A percentile compares a stretch with the other conserved stretches of the same genome.
Conservation (phyloP, 306 rosid genomes). For the Geum urbanum region DNA sequence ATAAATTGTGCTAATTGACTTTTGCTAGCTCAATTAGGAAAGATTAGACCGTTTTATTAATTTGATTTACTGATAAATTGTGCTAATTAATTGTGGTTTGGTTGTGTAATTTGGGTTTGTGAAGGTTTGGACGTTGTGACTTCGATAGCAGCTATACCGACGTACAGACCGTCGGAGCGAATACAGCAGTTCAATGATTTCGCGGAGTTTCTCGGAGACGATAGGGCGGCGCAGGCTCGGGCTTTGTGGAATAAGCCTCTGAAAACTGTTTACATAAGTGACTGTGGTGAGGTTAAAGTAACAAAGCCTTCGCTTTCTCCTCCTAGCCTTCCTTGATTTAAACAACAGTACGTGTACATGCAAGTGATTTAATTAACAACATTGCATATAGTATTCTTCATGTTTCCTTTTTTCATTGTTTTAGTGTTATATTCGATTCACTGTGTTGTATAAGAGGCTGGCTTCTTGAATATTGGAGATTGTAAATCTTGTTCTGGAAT, state of each 20-base stretch:
- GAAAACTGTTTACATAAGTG: constrained; percentile 68
- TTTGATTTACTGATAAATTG: no score
- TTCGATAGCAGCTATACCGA: constrained; percentile 71
- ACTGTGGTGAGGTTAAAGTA: constrained; percentile 80
- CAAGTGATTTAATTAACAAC: neutral
- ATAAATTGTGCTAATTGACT: neutral
- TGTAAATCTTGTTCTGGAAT: neutral
- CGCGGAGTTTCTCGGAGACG: constrained; percentile 80
- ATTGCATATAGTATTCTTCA: neutral
- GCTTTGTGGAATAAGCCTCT: constrained; percentile 79
- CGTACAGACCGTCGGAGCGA: constrained; percentile 68
- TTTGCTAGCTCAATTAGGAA: neutral
- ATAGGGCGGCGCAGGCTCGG: constrained; percentile 86
- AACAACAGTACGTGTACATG: neutral
- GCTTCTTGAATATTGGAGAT: constrained; percentile 1
- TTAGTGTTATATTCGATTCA: neutral
- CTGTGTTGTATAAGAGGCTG: neutral
- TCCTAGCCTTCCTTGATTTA: constrained; percentile 64
- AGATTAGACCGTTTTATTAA: neutral
- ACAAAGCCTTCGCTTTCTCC: constrained; percentile 83
- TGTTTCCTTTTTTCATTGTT: neutral
- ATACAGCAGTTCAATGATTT: constrained; percentile 84
- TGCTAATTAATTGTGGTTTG: no score
- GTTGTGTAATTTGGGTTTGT: neutral
- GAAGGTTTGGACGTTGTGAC: constrained; percentile 88